Percentiles rank a stretch among this genome's conserved stretches.
Evolutionary conservation across 2,329 filamentous ascomycete genomes (phyloP).

Genomic region (Botrytis galanthina): DNA sequence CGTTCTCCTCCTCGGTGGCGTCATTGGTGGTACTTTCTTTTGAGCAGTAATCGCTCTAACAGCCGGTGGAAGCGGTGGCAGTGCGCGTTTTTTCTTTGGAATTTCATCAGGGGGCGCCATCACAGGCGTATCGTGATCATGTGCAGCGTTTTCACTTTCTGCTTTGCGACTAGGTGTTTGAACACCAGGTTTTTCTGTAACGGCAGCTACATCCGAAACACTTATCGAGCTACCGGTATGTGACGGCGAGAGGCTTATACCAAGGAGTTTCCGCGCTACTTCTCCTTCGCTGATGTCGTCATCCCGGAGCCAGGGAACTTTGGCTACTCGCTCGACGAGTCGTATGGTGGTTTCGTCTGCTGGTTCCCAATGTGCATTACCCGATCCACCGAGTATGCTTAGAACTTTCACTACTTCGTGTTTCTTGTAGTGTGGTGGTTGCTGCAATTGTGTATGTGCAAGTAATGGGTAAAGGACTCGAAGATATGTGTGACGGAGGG

Average conservation of each 20-base stretch:
- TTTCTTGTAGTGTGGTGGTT: slow-evolving; percentile 87
- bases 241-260: slow-evolving; percentile 65
- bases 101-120: slow-evolving; percentile 22
- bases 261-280: slow-evolving; percentile 60
- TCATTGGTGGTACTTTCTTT: slow-evolving; percentile 39
- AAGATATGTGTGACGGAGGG: slow-evolving; percentile 88
- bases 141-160: slow-evolving; percentile 34
- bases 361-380: slow-evolving; percentile 73
- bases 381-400: slow-evolving; percentile 64
- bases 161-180: slow-evolving; percentile 70
- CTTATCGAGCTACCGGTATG: slow-evolving; percentile 72
- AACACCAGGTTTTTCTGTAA: slow-evolving; percentile 78
- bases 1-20: slow-evolving; percentile 38
- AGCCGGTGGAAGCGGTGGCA: slow-evolving; percentile 33
- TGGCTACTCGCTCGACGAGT: slow-evolving; percentile 71
- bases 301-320: slow-evolving; percentile 65
- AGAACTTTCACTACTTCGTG: slow-evolving; percentile 79
- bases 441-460: slow-evolving; percentile 83
- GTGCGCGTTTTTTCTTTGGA: slow-evolving; percentile 27
- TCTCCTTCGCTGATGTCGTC: slow-evolving; percentile 43
- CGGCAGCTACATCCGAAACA: slow-evolving; percentile 73
- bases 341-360: slow-evolving; percentile 77
- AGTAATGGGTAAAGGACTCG: slow-evolving; percentile 88
- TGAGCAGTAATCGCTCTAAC: slow-evolving; percentile 27
- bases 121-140: slow-evolving; percentile 30